Evolutionary conservation across 2,329 filamentous ascomycete species (phyloP).

Genomic region (Plectosphaerella plurivora): DNA sequence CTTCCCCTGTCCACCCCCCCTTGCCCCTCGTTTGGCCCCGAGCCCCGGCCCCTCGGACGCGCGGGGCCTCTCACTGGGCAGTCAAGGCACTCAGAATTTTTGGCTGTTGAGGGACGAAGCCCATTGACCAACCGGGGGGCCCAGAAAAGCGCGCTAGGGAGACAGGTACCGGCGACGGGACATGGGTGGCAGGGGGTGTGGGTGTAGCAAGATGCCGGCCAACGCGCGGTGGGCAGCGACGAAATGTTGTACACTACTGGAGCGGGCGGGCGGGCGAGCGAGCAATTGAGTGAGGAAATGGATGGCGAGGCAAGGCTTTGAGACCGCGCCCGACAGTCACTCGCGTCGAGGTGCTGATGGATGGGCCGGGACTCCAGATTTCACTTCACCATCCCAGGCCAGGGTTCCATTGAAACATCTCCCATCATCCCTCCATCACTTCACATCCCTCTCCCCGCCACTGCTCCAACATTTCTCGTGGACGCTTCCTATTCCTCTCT

Average conservation of each 20-base stretch:
- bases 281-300: too few species aligned
- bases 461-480: neutral
- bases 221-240: too few species aligned
- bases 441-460: constrained; percentile 7
- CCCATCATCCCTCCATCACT: constrained; percentile 1
- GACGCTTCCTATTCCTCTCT: constrained; percentile 1
- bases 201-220: too few species aligned
- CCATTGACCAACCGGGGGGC: neutral
- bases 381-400: constrained; percentile 3
- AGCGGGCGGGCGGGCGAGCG: too few species aligned
- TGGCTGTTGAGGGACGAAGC: constrained; percentile 1
- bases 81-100: neutral
- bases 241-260: too few species aligned
- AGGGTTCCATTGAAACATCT: constrained; percentile 1
- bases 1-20: neutral
- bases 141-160: neutral
- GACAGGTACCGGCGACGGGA: neutral
- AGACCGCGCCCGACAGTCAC: too few species aligned
- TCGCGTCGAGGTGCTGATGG: too few species aligned
- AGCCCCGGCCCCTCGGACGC: neutral
- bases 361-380: too few species aligned
- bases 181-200: neutral
- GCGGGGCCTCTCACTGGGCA: neutral
- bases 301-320: too few species aligned
- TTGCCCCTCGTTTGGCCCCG: neutral